These are phyloP conservation scores for Veloboletus limbatus DNA, from an alignment of 1,284 basidiomycete genomes.

Conservation along the genomic window DNA sequence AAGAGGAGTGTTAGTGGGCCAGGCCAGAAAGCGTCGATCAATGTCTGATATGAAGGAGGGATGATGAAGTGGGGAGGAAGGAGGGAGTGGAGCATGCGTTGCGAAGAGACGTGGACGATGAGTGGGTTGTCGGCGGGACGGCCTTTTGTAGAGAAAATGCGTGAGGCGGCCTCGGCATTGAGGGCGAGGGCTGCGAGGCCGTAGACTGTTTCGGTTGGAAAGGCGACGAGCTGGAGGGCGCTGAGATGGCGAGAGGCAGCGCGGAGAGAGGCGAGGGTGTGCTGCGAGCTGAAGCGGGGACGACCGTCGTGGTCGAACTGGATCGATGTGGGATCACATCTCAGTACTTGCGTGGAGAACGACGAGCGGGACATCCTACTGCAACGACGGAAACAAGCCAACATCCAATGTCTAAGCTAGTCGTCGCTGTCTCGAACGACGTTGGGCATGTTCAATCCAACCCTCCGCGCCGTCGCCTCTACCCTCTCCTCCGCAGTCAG, in stretches of 20 bases:
- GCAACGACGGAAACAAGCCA: constrained; percentile 1
- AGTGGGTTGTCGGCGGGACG: constrained; percentile 95
- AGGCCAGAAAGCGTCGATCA: constrained; percentile 92
- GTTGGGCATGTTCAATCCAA: constrained; percentile 75
- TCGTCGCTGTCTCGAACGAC: no score
- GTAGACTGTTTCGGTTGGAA: constrained; percentile 99
- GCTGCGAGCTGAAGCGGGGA: constrained; percentile 44
- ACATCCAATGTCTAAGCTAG: no score
- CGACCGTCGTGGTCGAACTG: constrained; percentile 42
- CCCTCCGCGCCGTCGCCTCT: constrained; percentile 79
- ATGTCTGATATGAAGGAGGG: constrained; percentile 60
- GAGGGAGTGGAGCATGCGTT: constrained; percentile 74
- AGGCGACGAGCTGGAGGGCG: constrained; percentile 64
- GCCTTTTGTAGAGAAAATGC: constrained; percentile 90
- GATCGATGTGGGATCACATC: constrained; percentile 57
- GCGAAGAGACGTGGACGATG: constrained; percentile 93
- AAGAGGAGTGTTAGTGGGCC: constrained; percentile 93
- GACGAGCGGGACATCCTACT: no score
- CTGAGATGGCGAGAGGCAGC: constrained; percentile 49
- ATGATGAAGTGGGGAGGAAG: constrained; percentile 63
- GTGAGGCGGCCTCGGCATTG: constrained; percentile 58
- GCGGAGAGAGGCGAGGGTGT: constrained; percentile 46
- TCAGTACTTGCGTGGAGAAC: constrained; percentile 36
- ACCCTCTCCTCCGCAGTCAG: constrained; percentile 78
- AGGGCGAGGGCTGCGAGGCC: constrained; percentile 90